Percentiles rank a stretch among this genome's conserved stretches.
Evolutionary conservation across 23 red algal species (phyloP).

Genomic region (Gracilariopsis chorda): DNA sequence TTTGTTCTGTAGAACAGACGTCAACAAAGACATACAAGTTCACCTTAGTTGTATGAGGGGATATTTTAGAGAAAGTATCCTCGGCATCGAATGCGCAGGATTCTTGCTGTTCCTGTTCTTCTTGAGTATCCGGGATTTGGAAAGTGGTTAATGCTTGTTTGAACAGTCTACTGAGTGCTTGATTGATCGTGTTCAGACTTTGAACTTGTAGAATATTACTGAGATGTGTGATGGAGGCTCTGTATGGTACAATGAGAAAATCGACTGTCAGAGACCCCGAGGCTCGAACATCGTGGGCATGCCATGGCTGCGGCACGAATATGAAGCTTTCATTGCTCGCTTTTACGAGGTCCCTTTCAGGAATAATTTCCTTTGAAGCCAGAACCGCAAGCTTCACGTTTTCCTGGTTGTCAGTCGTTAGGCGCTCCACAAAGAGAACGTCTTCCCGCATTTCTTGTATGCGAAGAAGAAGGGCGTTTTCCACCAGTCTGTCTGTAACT

Average conservation of each 20-base stretch:
- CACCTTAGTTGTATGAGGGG: not conserved
- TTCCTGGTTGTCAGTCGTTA: not conserved
- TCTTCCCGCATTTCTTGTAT: not conserved
- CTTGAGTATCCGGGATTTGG: not conserved
- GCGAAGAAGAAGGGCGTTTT: not conserved
- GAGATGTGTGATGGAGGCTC: not conserved
- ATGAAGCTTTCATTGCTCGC: not conserved
- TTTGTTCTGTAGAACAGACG: not conserved
- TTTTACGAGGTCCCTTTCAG: not conserved
- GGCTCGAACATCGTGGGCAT: not conserved
- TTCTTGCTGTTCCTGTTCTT: not conserved
- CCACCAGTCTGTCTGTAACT: not conserved
- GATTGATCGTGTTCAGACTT: not conserved
- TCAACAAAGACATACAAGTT: constrained; percentile 3
- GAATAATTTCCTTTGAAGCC: not conserved
- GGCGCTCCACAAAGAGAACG: not conserved
- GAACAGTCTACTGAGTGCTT: not conserved
- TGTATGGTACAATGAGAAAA: not conserved
- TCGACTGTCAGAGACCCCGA: not conserved
- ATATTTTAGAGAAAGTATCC: not conserved
- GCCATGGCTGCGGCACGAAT: constrained; percentile 12
- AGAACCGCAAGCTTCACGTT: not conserved
- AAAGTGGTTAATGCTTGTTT: not conserved
- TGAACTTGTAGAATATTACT: not conserved
- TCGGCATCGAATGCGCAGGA: not conserved